These are phyloP conservation scores for Yarrowia alimentaria DNA, from an alignment of 805 yeast species.

Conservation along the genomic window DNA sequence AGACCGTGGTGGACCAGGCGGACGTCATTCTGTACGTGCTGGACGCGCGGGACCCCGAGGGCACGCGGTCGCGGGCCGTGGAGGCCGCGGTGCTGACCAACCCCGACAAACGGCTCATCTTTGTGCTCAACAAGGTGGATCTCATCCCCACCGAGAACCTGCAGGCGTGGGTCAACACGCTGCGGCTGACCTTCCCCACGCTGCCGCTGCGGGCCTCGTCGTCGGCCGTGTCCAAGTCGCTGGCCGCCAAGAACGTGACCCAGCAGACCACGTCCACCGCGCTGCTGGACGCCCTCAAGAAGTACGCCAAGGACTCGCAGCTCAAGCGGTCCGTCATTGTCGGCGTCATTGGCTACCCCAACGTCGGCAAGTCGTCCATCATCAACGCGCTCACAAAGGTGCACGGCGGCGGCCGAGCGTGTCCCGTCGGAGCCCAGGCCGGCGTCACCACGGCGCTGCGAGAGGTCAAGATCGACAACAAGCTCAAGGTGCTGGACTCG, in stretches of 20 bases:
- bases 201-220: slow-evolving; percentile 83
- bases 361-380: slow-evolving; percentile 93
- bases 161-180: slow-evolving; percentile 78
- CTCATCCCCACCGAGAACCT: slow-evolving; percentile 82
- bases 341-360: slow-evolving; percentile 97
- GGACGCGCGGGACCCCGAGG: slow-evolving; percentile 97
- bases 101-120: slow-evolving; percentile 78
- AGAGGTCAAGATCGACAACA: slow-evolving; percentile 88
- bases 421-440: slow-evolving; percentile 97
- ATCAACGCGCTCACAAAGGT: slow-evolving; percentile 79
- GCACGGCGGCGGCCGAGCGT: slow-evolving; percentile 64
- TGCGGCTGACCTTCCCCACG: slow-evolving; percentile 84
- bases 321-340: slow-evolving; percentile 86
- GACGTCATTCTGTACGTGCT: slow-evolving; percentile 91
- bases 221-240: slow-evolving; percentile 64
- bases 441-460: slow-evolving; percentile 93
- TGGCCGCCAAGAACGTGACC: slow-evolving; percentile 67
- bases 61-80: slow-evolving; percentile 85
- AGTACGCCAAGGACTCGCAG: slow-evolving; percentile 79
- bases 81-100: slow-evolving; percentile 83
- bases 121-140: slow-evolving; percentile 88
- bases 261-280: slow-evolving; percentile 69
- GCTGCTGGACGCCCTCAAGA: slow-evolving; percentile 75
- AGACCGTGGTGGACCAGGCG: slow-evolving; percentile 85
- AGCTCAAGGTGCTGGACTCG: slow-evolving; percentile 84